Base-by-base conservation (phyloP, 768 basidiomycete genomes). In the Agrocybe praecox region DNA sequence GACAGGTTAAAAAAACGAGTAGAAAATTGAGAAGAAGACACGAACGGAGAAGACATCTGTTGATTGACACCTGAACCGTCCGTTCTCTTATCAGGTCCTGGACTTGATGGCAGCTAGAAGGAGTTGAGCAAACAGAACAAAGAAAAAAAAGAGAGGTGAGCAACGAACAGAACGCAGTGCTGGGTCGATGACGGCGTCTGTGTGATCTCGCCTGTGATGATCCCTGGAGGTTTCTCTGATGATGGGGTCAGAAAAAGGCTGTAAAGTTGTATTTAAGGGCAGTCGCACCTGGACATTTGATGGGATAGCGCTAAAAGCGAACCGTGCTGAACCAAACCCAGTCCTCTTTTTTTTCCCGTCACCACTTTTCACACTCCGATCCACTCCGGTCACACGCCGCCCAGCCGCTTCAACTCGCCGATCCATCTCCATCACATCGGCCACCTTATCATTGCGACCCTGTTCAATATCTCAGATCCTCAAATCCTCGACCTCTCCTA, bases 21-120 rank as follows among this genome's bases (percentile, higher is more conserved):
- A 50, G 56, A 55, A 23, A 51, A 60, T 52, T 23, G 59, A 56
- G 50, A 55, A 58, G 60, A 26, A 36, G 60, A 59, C 53, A 69
- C 63, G 63, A 59, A 70, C 66, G 64, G 61, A 49, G 72, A 72
- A 32, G 71, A 69, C 71, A 69, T 67, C 50, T 65, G 49, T 32
- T 57, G 61, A 52, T 59, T 52, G 58, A 48, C 55, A 64, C 60
- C 46, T 26, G 56, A 44, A 24, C 24, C 43, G 52, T 53, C 52
- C 50, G 58, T 48, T 60, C 71, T 73, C 69, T 77, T 76, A 76
- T 76, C 70, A 65, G 70, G 64, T 67, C 71, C 66, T 65, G 67
- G 58, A 78, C 44, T 52, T 68, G 68, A 67, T 68, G 66, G 62
- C n/a, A n/a, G n/a, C n/a, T n/a, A n/a, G n/a, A n/a, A n/a, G n/a